Evolutionary conservation across 208 protist genomes (phyloP).

Genomic region (Trypanosoma platydactyli): DNA sequence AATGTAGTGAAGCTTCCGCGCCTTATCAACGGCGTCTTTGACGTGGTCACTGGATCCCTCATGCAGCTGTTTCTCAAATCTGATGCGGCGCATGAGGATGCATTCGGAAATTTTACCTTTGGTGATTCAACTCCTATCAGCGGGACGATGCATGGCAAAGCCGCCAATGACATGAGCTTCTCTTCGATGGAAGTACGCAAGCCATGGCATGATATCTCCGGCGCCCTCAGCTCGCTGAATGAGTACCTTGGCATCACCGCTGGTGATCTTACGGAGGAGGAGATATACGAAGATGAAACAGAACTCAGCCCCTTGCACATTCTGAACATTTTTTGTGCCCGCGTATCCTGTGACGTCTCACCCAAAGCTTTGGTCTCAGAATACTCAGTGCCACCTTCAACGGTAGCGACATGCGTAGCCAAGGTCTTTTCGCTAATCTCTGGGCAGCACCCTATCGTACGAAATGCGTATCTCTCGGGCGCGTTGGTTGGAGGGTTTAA

Average conservation of each 20-base stretch:
- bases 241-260: constrained; percentile 64
- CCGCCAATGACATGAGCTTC: not conserved
- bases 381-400: constrained; percentile 74
- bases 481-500: constrained; percentile 45
- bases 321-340: constrained; percentile 74
- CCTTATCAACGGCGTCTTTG: constrained; percentile 86
- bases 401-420: constrained; percentile 71
- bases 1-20: constrained; percentile 54
- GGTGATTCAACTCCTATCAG: constrained; percentile 8
- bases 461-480: constrained; percentile 40
- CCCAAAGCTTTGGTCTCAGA: constrained; percentile 72
- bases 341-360: constrained; percentile 47
- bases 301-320: constrained; percentile 56
- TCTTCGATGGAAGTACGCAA: not conserved
- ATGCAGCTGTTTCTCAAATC: constrained; percentile 40
- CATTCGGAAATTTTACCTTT: constrained; percentile 12
- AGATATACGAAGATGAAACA: constrained; percentile 26
- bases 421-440: constrained; percentile 70
- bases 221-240: constrained; percentile 68
- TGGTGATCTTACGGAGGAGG: constrained; percentile 50
- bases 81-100: not conserved
- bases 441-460: constrained; percentile 60
- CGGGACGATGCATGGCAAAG: not conserved
- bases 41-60: constrained; percentile 70
- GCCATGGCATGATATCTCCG: constrained; percentile 56